Evolutionary conservation across 192 early-diverging fungal species (phyloP), one percentile per base, ranked within the genome.

Genomic region (Spizellomyces punctatus): DNA sequence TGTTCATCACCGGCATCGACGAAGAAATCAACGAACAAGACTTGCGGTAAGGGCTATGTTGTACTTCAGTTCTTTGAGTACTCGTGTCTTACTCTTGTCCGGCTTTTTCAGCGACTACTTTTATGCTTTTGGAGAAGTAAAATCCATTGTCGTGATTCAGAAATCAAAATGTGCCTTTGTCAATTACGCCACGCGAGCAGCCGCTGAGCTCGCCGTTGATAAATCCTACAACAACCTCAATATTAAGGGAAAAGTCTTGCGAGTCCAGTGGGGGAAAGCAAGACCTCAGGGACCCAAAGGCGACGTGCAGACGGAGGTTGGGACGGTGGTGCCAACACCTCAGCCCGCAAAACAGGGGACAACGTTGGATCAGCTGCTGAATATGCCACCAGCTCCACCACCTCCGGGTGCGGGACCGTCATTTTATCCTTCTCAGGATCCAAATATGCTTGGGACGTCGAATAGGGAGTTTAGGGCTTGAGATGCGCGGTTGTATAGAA

Each of bases 81-180:
- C 27, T 36, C 27, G 27, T 36, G 27, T 36, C 27, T 36, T 36
- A 36, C 27, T 36, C 27, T 36, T 36, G 27, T n/a, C 27, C 27
- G 27, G 52, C 44, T 52, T 81, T 56, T 43, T 36, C 71, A 87
- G 85, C 63, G 80, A 86, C 45, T 76, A 85, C 69, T 98, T 98
- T 76, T 86, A 87, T 48, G 85, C 84, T 0, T 96, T 90, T 76
- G 96, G 96, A 41, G 95, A 96, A 68, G 85, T 97, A 72, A 93
- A 94, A 77, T 94, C 93, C 2, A 79, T 98, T 46, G 88, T 92
- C 4, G 83, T 96, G 3, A 86, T 91, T 17, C 79, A 86, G 58
- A 94, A 92, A 74, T 88, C 88, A 52, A 84, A 89, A 64, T 94
- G 92, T 64, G 95, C 95, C 3, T 98, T 98, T 81, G 79, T 98